These are phyloP conservation scores for Saturnispora dispora DNA, from an alignment of 805 yeast genomes.

Conservation along the genomic window DNA sequence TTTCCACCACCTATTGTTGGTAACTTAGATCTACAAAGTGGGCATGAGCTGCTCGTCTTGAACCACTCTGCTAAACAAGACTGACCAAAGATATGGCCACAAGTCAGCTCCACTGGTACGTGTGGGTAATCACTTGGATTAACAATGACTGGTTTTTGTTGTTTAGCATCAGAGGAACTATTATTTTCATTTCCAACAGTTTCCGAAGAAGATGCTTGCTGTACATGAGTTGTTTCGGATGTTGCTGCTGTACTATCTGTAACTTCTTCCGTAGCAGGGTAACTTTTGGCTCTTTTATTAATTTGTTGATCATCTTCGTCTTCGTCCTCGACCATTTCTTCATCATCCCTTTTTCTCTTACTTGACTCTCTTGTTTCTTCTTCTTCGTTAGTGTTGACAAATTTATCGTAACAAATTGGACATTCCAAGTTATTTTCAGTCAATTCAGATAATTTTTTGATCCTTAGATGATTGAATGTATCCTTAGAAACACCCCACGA, in stretches of 20 bases:
- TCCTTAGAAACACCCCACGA: conserved; percentile 46
- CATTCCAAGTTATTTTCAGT: conserved; percentile 32
- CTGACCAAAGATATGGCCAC: conserved; percentile 81
- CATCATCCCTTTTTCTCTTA: conserved; percentile 3
- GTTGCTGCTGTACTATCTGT: conserved; percentile 1
- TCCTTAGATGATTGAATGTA: conserved; percentile 43
- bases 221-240: conserved; percentile 8
- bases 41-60: conserved; percentile 64
- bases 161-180: background rate
- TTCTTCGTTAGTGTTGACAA: conserved; percentile 24
- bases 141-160: conserved; percentile 11
- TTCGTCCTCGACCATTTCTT: conserved; percentile 4
- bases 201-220: conserved; percentile 15
- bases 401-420: conserved; percentile 57
- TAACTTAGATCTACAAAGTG: conserved; percentile 65
- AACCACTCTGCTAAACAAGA: conserved; percentile 85
- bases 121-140: conserved; percentile 36
- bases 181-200: conserved; percentile 5
- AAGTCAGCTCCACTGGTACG: conserved; percentile 65
- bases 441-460: conserved; percentile 26
- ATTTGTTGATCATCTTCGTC: background rate
- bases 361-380: conserved; percentile 2
- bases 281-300: conserved; percentile 2
- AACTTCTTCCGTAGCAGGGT: conserved; percentile 11
- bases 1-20: conserved; percentile 23